A percentile compares a stretch with the other conserved stretches of the same genome.
phyloP scores from a whole-genome alignment of 495 filamentous ascomycete species.

The Daldinia vernicosa region DNA sequence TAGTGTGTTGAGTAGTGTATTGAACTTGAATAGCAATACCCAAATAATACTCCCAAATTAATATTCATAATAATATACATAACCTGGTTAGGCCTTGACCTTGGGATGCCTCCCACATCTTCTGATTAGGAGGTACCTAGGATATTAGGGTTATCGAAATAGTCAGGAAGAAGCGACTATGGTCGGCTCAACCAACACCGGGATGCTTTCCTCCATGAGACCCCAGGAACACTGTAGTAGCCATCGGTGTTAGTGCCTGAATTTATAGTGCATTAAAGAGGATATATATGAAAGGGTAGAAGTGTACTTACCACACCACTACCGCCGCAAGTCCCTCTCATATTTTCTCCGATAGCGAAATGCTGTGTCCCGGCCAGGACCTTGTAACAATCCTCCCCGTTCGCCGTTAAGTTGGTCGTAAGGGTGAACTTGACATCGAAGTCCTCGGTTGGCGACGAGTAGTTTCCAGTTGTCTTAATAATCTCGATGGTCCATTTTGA shows the following conservation, averaged over 20 bases:
- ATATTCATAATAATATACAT: background rate
- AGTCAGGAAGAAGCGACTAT: background rate
- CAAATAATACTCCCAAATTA: background rate
- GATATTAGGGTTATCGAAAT: background rate
- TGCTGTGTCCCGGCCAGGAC: conserved; percentile 25
- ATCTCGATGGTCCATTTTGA: conserved; percentile 33
- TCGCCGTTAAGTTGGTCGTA: conserved; percentile 10
- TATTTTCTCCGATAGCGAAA: conserved; percentile 26
- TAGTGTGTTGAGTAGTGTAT: background rate
- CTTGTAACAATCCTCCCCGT: conserved; percentile 11
- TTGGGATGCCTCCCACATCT: background rate
- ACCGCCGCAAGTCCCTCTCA: conserved; percentile 27
- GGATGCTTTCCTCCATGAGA: conserved; percentile 12
- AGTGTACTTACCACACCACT: conserved; percentile 29
- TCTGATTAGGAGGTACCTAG: background rate
- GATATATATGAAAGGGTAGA: background rate
- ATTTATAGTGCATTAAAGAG: background rate
- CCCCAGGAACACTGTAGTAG: conserved; percentile 29
- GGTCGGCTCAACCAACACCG: conserved; percentile 22
- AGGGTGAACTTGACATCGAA: conserved; percentile 31
- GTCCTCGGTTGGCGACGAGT: conserved; percentile 17
- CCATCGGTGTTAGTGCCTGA: conserved; percentile 2
- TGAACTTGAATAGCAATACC: background rate
- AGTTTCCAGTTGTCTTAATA: background rate
- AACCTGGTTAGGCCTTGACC: background rate